A percentile compares a stretch with the other conserved stretches of the same genome.
These are phyloP conservation scores for Camelina sativa DNA, from an alignment of 345 rosid species.

Conservation along the genomic window DNA sequence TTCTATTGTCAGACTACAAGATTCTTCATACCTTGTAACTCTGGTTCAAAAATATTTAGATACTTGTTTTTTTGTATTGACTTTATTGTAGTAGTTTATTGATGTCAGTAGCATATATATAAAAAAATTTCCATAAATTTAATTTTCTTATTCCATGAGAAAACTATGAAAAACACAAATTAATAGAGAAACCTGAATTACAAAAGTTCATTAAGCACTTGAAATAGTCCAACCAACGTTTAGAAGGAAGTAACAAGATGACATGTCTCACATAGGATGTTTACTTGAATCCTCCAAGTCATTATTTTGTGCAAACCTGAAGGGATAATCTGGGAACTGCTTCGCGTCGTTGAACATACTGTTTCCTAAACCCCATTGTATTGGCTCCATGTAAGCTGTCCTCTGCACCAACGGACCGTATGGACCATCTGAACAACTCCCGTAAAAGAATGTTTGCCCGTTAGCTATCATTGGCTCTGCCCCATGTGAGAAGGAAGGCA, in stretches of 20 bases:
- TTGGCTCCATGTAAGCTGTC: slow-evolving; percentile 34
- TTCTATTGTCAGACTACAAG: background rate
- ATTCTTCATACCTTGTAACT: background rate
- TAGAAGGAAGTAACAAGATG: background rate
- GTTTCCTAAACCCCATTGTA: slow-evolving; percentile 41
- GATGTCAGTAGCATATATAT: background rate
- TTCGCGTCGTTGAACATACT: slow-evolving; percentile 21
- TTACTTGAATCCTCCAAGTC: slow-evolving; percentile 22
- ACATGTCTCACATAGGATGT: background rate
- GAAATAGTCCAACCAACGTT: background rate
- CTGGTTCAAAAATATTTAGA: background rate
- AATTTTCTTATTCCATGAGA: background rate
- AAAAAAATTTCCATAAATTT: background rate
- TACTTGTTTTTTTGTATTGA: background rate
- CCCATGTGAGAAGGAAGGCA: slow-evolving; percentile 12
- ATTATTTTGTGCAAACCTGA: slow-evolving; percentile 29
- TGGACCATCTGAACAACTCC: slow-evolving; percentile 31
- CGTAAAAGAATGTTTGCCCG: slow-evolving; percentile 23
- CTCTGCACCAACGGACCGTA: slow-evolving; percentile 23
- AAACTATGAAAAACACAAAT: background rate
- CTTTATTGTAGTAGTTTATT: background rate
- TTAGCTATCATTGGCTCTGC: slow-evolving; percentile 18
- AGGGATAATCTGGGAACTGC: slow-evolving; percentile 18
- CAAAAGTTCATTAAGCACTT: background rate
- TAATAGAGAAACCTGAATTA: background rate